phyloP scores from a whole-genome alignment of 2,329 filamentous ascomycete species.

The Ophiognomonia clavigignenti-juglandacearum region DNA sequence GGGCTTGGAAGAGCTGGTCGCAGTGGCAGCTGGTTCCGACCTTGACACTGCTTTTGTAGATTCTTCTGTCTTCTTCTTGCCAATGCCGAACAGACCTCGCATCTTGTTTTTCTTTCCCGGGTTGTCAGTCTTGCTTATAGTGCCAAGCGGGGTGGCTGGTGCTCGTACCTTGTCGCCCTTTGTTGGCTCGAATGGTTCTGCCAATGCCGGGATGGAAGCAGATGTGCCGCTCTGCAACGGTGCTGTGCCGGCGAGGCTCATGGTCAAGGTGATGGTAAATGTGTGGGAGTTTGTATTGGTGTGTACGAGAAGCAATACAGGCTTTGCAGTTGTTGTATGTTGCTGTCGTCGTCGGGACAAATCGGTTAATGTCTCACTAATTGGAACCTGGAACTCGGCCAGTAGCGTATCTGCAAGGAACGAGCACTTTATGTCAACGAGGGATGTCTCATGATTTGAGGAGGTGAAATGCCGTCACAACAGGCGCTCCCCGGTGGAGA shows the following conservation, averaged over 20 bases:
- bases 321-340: slow-evolving; percentile 3
- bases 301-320: neutral
- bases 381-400: neutral
- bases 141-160: slow-evolving; percentile 21
- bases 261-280: slow-evolving; percentile 15
- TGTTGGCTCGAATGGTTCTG: slow-evolving; percentile 22
- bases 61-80: slow-evolving; percentile 55
- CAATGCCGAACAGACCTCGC: slow-evolving; percentile 55
- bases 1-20: slow-evolving; percentile 22
- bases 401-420: slow-evolving; percentile 10
- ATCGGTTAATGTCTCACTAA: slow-evolving; percentile 7
- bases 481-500: neutral
- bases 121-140: slow-evolving; percentile 23
- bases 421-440: slow-evolving; percentile 13
- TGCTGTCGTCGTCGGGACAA: neutral
- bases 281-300: neutral
- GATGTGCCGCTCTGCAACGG: slow-evolving; percentile 24
- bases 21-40: slow-evolving; percentile 28
- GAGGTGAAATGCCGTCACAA: slow-evolving; percentile 3
- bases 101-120: slow-evolving; percentile 40
- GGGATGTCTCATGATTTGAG: slow-evolving; percentile 1
- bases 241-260: slow-evolving; percentile 23
- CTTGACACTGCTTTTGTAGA: slow-evolving; percentile 30
- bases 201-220: slow-evolving; percentile 22
- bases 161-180: slow-evolving; percentile 29